Evolutionary conservation across 2,329 filamentous ascomycete species (phyloP), one percentile per base, ranked within the genome.

Genomic region (Laburnicola sp.): DNA sequence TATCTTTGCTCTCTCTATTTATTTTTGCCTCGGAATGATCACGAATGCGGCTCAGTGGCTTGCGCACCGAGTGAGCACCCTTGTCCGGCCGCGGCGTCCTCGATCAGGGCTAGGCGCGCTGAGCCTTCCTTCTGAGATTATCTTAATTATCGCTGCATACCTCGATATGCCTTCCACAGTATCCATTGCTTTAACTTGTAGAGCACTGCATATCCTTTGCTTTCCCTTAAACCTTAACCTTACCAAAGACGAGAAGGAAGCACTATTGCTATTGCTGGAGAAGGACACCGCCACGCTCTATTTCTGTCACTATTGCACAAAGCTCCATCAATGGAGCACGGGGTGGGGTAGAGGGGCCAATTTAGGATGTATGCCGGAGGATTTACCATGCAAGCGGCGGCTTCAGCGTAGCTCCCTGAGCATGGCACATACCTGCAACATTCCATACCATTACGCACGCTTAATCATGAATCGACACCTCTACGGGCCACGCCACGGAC

Each of bases 401-500:
- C 1, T 43, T 30, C 7, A n/a, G 11, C 2, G 21, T 11, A 26
- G 42, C 3, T 9, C 16, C 30, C 4, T 45, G 35, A 10, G 23
- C 21, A 3, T 36, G 3, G 8, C 31, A 36, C 2, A 23, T 21
- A 23, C n/a, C 34, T 47, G 40, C 42, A 1, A 34, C 34, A 54
- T 59, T 7, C 34, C 50, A 35, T 61, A 59, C 35, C 39, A 55
- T 26, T 30, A 53, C 47, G 56, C 53, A 38, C 62, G 60, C 48
- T 58, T 62, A 38, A 44, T 61, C 34, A 60, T 64, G 56, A 62
- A 65, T 41, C 53, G 49, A 34, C 54, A 60, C 50, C 41, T 62
- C 10, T 60, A 62, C 38, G 56, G 59, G 28, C 28, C 51, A 28
- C 39, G 41, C n/a, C 53, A 65, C 26, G 60, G 62, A 7, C 37